phyloP scores from a whole-genome alignment of 2,329 filamentous ascomycete genomes.

The Exophiala phaeomuriformis region DNA sequence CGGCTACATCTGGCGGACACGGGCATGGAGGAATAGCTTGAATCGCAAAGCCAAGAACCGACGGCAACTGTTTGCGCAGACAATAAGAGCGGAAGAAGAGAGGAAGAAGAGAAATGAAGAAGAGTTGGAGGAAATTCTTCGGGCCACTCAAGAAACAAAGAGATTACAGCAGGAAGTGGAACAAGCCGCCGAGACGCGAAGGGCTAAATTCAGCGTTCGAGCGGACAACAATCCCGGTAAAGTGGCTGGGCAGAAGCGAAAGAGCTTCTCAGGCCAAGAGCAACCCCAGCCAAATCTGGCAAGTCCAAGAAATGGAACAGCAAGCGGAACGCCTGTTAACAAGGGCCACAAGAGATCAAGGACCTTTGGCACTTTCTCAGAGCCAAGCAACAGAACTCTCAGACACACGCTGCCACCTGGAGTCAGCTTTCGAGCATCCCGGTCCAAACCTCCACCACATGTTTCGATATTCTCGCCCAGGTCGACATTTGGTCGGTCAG shows the following conservation, averaged over 20 bases:
- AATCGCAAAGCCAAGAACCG: slow-evolving; percentile 33
- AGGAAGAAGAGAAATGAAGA: slow-evolving; percentile 22
- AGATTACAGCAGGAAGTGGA: slow-evolving; percentile 20
- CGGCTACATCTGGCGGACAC: slow-evolving; percentile 34
- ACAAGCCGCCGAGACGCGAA: slow-evolving; percentile 5
- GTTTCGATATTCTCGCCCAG: slow-evolving; percentile 16
- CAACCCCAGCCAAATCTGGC: slow-evolving; percentile 59
- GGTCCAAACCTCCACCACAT: slow-evolving; percentile 1
- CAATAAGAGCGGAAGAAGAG: slow-evolving; percentile 20
- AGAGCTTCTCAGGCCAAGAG: slow-evolving; percentile 60
- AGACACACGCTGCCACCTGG: neutral
- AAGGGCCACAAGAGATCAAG: slow-evolving; percentile 25
- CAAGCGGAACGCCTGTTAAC: slow-evolving; percentile 1
- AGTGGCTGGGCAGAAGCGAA: slow-evolving; percentile 25
- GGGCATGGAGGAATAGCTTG: slow-evolving; percentile 32
- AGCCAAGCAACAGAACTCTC: slow-evolving; percentile 2
- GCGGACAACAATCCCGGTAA: slow-evolving; percentile 4
- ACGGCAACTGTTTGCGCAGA: slow-evolving; percentile 30
- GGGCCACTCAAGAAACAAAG: slow-evolving; percentile 21
- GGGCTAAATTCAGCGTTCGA: slow-evolving; percentile 2
- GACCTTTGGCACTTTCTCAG: slow-evolving; percentile 19
- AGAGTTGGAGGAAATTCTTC: slow-evolving; percentile 23
- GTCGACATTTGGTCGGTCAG: slow-evolving; percentile 18
- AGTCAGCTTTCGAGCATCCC: slow-evolving; percentile 4
- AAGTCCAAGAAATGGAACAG: neutral